Conservation (phyloP, 441 rosid species). For the Populus tomentosa region DNA sequence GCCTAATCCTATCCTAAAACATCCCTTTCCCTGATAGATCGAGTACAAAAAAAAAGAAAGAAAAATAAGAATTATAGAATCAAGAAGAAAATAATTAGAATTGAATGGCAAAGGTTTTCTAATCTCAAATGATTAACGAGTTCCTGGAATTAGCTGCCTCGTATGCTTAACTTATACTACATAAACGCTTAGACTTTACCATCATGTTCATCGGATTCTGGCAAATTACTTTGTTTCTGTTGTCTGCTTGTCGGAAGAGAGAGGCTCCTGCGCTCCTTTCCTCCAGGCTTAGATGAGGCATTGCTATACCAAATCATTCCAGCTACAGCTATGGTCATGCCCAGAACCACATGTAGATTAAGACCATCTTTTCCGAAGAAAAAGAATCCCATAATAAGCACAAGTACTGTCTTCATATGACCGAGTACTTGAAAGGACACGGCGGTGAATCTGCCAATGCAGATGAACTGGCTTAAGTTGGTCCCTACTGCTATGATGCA, state of each 20-base stretch:
- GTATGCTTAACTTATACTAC: constrained; percentile 21
- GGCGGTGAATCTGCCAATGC: constrained; percentile 93
- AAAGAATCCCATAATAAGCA: constrained; percentile 73
- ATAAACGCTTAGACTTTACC: constrained; percentile 52
- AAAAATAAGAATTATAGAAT: not conserved
- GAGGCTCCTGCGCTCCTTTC: constrained; percentile 70
- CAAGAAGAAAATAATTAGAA: not conserved
- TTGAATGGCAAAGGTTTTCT: constrained; percentile 4
- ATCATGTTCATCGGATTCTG: constrained; percentile 46
- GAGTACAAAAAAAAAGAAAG: not conserved
- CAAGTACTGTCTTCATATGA: constrained; percentile 95
- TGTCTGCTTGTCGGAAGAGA: constrained; percentile 41
- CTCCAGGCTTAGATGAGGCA: constrained; percentile 90
- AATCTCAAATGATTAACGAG: constrained; percentile 25
- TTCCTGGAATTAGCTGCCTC: constrained; percentile 22
- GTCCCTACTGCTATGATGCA: constrained; percentile 92
- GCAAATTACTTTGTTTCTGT: constrained; percentile 41
- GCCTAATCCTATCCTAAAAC: not conserved
- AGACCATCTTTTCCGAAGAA: constrained; percentile 95
- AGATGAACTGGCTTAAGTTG: constrained; percentile 95
- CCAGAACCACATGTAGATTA: constrained; percentile 71
- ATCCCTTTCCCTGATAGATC: not conserved
- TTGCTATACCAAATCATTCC: constrained; percentile 97
- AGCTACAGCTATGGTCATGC: constrained; percentile 73
- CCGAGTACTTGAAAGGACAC: constrained; percentile 97